Base-by-base conservation (phyloP, 2,329 filamentous ascomycete species). In the Monosporascus cannonballus region DNA sequence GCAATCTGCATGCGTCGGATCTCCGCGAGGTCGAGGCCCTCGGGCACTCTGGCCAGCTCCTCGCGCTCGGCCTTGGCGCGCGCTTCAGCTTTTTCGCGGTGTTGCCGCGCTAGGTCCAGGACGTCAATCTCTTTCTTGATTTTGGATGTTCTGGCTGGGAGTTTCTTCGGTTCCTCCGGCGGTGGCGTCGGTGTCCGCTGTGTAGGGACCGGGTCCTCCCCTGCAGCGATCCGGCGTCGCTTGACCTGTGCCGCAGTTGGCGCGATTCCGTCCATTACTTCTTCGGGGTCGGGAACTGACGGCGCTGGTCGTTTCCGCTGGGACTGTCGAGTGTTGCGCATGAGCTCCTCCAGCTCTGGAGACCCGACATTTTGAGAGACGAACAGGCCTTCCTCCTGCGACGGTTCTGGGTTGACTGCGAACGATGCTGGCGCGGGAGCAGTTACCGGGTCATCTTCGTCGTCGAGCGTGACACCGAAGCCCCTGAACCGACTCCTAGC, bases 201-300 rank as follows among this genome's bases (percentile, higher is more conserved):
- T 47, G 67, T 64, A 30, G 71, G 65, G 7, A 73, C 60, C 3
- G 77, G 73, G 34, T 78, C 73, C 57, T 78, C 71, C 45, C 80
- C 78, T 49, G 78, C 77, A 55, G 82, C 85, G 20, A 89, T 76
- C 25, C 86, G 84, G 22, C 87, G 85, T n/a, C 85, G 83, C 67
- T 96, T 97, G 65, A 91, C 81, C 5, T 84, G 84, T 27, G 87
- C 84, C 3, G 89, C 85, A 1, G 86, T 89, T 0, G 91, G 89
- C 1, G 92, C 84, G 51, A 96, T 80, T 22, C 80, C 77, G 15
- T 90, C 84, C 67, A 93, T 81, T 8, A 87, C 70, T 45, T 87
- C 80, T 51, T 81, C 71, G 49, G 68, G 64, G 14, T 76, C 70
- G 1, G 67, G 68, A 0, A 73, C 57, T 4, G 72, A 69, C 2